Evolutionary conservation across 345 rosid genomes (phyloP).

Genomic region (Clarkia xantiana): DNA sequence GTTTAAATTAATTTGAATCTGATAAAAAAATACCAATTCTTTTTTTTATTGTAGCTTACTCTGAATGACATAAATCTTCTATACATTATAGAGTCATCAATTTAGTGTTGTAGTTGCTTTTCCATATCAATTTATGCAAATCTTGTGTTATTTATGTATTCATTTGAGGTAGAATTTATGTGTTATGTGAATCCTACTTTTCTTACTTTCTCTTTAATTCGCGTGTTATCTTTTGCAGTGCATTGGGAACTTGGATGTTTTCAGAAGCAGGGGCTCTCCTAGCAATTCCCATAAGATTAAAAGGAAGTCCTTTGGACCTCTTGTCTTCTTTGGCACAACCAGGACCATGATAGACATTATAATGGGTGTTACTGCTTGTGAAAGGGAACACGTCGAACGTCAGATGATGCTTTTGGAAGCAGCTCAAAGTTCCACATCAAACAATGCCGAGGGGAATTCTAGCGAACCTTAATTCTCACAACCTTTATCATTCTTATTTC

Average conservation of each 20-base stretch:
- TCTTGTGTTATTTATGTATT: too few species aligned
- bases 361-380: slow-evolving; percentile 76
- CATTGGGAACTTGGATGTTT: slow-evolving; percentile 92
- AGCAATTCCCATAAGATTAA: slow-evolving; percentile 91
- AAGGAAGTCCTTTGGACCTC: slow-evolving; percentile 74
- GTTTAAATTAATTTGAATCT: too few species aligned
- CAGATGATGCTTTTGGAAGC: slow-evolving; percentile 73
- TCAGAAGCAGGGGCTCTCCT: slow-evolving; percentile 72
- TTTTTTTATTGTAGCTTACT: too few species aligned
- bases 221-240: slow-evolving; percentile 31
- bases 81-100: too few species aligned
- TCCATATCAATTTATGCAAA: too few species aligned
- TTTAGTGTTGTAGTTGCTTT: too few species aligned
- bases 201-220: not conserved
- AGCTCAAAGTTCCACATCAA: slow-evolving; percentile 31
- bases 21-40: too few species aligned
- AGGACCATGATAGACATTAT: slow-evolving; percentile 95
- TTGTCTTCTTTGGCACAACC: slow-evolving; percentile 90
- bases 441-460: slow-evolving; percentile 13
- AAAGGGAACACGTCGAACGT: slow-evolving; percentile 93
- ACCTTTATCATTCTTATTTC: too few species aligned
- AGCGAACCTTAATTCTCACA: slow-evolving; percentile 10
- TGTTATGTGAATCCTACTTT: not conserved
- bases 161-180: too few species aligned
- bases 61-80: too few species aligned